These are phyloP conservation scores for Salix brachista DNA, from an alignment of 345 rosid species.

Conservation along the genomic window DNA sequence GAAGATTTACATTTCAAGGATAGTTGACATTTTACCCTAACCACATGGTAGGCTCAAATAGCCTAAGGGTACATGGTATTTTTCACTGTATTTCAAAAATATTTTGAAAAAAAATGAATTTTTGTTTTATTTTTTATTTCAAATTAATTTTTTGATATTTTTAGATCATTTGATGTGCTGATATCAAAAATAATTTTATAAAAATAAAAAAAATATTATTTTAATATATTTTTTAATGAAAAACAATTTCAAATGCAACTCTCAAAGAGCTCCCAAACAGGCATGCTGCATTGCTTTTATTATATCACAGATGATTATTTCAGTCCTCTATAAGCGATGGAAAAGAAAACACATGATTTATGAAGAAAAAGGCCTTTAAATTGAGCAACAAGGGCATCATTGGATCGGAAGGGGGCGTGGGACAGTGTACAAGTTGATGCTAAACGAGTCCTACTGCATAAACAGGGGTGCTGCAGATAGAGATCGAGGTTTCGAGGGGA, in stretches of 20 bases:
- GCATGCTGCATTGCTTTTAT: slow-evolving; percentile 55
- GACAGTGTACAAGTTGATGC: slow-evolving; percentile 56
- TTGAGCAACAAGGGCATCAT: slow-evolving; percentile 68
- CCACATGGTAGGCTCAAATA: slow-evolving; percentile 26
- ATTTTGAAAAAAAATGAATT: no score
- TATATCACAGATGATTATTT: slow-evolving; percentile 52
- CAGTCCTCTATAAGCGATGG: slow-evolving; percentile 69
- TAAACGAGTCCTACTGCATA: slow-evolving; percentile 46
- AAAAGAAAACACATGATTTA: slow-evolving; percentile 39
- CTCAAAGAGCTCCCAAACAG: slow-evolving; percentile 11
- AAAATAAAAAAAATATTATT: no score
- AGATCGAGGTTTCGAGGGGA: slow-evolving; percentile 73
- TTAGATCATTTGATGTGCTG: no score
- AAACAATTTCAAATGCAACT: no score
- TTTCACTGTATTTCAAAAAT: no score
- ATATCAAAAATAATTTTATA: no score
- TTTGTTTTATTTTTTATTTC: no score
- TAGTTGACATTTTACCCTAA: background rate
- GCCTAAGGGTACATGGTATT: slow-evolving; percentile 15
- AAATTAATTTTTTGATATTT: no score
- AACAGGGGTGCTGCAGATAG: slow-evolving; percentile 62
- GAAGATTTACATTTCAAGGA: background rate
- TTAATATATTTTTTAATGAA: fast-evolving
- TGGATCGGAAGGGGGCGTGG: slow-evolving; percentile 86
- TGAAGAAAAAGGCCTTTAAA: slow-evolving; percentile 55